Evolutionary conservation across 805 yeast species (phyloP), one percentile per base, ranked within the genome.

Genomic region (Torulaspora franciscae): DNA sequence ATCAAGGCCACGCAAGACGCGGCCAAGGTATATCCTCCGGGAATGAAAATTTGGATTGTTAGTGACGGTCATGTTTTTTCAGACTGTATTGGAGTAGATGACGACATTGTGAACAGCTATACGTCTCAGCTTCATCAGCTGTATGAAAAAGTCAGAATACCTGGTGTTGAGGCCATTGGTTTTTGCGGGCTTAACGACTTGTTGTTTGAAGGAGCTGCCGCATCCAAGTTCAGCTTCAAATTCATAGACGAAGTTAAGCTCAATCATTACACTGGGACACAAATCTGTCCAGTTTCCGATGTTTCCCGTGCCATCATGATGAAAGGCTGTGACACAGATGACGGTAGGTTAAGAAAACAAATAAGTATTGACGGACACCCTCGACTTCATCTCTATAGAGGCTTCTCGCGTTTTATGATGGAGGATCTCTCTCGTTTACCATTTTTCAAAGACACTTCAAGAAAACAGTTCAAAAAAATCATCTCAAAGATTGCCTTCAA

Each of bases 51-150:
- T 26, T 74, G 72, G 69, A 76, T 79, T 52, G 81, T 79, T 25
- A 75, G 80, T 56, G 84, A 79, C 53, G 83, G 84, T 0, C 84
- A 79, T 55, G 84, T 79, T 11, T 79, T 79, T 58, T 75, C 81
- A 45, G 83, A 79, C 57, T 79, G 83, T 55, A 70, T 79, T 57
- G 81, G 80, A 28, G 83, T 78, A 27, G 79, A 76, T 56, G 84
- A 79, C 56, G 68, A 67, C 32, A 68, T 69, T 41, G 83, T 79
- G 30, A 75, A 75, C 52, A 52, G 43, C 8, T 79, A 77, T 51
- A 75, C 79, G 1, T 55, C 50, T 4, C 66, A 69, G 25, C 67
- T 79, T 46, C 72, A 70, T 49, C 56, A 58, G n/a, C 55, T 79
- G 8, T 76, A 76, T 51, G 40, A 56, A n/a, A 53, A 48, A 5